These are phyloP conservation scores for Suhomyces bribrorum DNA, from an alignment of 1,139 yeast genomes.

Conservation along the genomic window DNA sequence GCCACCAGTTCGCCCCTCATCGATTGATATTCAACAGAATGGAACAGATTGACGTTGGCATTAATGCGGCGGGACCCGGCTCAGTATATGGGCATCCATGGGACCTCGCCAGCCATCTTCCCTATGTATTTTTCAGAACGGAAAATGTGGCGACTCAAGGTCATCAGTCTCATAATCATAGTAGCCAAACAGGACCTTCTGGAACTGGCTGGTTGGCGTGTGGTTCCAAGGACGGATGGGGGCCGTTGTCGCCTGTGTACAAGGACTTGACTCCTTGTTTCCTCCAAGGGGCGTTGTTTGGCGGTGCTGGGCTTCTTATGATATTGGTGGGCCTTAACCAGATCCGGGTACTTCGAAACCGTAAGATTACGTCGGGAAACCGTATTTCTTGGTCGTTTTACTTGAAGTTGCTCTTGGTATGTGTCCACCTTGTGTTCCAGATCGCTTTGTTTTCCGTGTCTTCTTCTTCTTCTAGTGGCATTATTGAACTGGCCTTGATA, in stretches of 20 bases:
- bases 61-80: conserved; percentile 6
- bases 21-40: conserved; percentile 5
- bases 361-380: conserved; percentile 33
- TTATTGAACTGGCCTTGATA: conserved; percentile 44
- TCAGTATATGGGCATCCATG: conserved; percentile 5
- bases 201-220: conserved; percentile 14
- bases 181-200: neutral
- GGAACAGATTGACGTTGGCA: conserved; percentile 11
- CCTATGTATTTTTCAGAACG: conserved; percentile 4
- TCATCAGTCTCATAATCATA: neutral
- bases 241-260: conserved; percentile 58
- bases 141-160: neutral
- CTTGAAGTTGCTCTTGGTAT: conserved; percentile 43
- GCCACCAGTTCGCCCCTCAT: too few relatives aligned
- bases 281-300: conserved; percentile 66
- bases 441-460: conserved; percentile 26
- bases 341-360: conserved; percentile 36
- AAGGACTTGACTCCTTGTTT: conserved; percentile 83
- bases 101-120: conserved; percentile 12
- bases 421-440: conserved; percentile 41
- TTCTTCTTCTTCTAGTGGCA: conserved; percentile 30
- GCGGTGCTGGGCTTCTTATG: conserved; percentile 52
- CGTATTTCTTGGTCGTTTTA: conserved; percentile 46
- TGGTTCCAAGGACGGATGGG: conserved; percentile 62
- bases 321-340: conserved; percentile 55